A percentile compares a stretch with the other conserved stretches of the same genome.
These are phyloP conservation scores for Aquilaria agallochum DNA, from an alignment of 441 rosid species.

Conservation along the genomic window DNA sequence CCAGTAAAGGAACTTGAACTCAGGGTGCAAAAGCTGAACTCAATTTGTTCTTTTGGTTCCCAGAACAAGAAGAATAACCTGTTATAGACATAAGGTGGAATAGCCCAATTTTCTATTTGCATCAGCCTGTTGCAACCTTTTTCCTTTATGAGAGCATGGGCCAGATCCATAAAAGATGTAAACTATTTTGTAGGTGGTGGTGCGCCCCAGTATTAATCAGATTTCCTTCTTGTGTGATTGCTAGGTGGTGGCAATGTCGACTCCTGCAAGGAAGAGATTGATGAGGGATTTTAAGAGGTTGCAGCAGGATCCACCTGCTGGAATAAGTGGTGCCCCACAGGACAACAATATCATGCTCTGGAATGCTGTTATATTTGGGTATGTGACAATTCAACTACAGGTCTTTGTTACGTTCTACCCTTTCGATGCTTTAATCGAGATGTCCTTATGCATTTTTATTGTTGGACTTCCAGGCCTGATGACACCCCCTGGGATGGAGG, in stretches of 20 bases:
- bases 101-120: too few relatives aligned
- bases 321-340: slow-evolving; percentile 78
- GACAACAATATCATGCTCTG: slow-evolving; percentile 68
- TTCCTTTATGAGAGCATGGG: too few relatives aligned
- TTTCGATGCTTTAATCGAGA: slow-evolving; percentile 1
- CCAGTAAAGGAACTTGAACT: too few relatives aligned
- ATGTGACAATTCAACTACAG: slow-evolving; percentile 4
- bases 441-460: slow-evolving; percentile 19
- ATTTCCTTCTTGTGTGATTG: slow-evolving; percentile 3
- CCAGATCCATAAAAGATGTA: too few relatives aligned
- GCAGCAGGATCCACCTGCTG: slow-evolving; percentile 80
- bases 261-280: slow-evolving; percentile 76
- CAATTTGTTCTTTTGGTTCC: too few relatives aligned
- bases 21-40: too few relatives aligned
- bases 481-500: slow-evolving; percentile 88
- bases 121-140: too few relatives aligned
- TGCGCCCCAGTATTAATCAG: neutral
- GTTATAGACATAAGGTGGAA: too few relatives aligned
- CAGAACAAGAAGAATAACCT: too few relatives aligned
- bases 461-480: slow-evolving; percentile 50
- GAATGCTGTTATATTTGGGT: slow-evolving; percentile 82
- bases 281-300: slow-evolving; percentile 84
- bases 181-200: too few relatives aligned
- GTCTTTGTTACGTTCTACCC: neutral
- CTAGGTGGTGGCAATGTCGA: slow-evolving; percentile 53